Conservation (phyloP, 2,329 filamentous ascomycete genomes). For the Apiospora rasikravindrae region DNA sequence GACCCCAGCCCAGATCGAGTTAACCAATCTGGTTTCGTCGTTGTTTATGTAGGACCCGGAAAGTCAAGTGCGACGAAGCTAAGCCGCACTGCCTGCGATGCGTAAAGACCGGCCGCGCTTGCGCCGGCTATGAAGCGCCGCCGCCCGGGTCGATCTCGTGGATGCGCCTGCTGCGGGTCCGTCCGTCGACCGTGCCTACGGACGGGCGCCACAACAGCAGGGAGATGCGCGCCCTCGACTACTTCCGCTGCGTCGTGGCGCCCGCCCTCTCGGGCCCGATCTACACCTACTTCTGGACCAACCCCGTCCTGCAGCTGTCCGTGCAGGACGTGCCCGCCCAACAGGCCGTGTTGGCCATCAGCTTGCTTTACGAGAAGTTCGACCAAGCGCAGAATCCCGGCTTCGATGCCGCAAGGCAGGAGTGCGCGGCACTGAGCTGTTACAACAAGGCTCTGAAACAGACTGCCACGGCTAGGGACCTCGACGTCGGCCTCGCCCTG, state of each 20-base stretch:
- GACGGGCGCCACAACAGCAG: not conserved
- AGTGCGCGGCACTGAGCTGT: conserved; percentile 15
- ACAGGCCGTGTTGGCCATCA: conserved; percentile 29
- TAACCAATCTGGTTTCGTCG: not conserved
- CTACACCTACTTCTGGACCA: conserved; percentile 26
- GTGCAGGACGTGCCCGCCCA: conserved; percentile 24
- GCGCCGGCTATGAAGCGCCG: conserved; percentile 31
- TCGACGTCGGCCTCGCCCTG: conserved; percentile 21
- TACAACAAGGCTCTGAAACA: conserved; percentile 28
- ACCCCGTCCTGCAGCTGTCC: conserved; percentile 25
- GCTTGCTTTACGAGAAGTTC: conserved; percentile 26
- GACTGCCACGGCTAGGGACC: conserved; percentile 22
- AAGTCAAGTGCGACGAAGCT: conserved; percentile 41
- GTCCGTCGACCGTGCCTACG: conserved; percentile 23
- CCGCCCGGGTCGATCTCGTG: conserved; percentile 27
- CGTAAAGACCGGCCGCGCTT: conserved; percentile 31
- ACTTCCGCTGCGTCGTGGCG: conserved; percentile 27
- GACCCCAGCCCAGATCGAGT: not conserved
- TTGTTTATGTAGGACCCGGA: conserved; percentile 31
- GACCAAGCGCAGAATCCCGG: not conserved
- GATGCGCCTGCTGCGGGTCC: conserved; percentile 22
- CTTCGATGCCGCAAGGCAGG: not conserved
- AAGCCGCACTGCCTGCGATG: conserved; percentile 37
- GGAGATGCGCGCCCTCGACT: conserved; percentile 27
- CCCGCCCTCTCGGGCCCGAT: conserved; percentile 24